Evolutionary conservation across 108 stramenopile species (phyloP), one percentile per base, ranked within the genome.

Genomic region (Stephanodiscus triporus): DNA sequence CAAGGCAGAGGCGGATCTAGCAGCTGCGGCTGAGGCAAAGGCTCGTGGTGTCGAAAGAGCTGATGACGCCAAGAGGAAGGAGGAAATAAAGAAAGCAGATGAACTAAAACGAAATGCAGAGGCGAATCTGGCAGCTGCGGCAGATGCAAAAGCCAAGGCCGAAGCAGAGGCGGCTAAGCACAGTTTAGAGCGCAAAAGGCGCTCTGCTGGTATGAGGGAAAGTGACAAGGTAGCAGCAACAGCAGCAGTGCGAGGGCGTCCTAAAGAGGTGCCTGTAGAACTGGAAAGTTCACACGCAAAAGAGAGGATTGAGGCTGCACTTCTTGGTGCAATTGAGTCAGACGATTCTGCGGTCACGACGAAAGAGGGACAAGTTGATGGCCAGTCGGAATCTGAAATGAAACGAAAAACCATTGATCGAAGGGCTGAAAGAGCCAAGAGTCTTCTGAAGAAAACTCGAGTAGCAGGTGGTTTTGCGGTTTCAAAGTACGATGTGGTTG

Each of bases 31-130:
- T 11, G 58, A 59, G 58, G 58, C 58, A 19, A 59, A 32, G 32
- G 58, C 58, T 19, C 27, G 32, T 32, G 29, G 16, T 17, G 24
- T 26, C 53, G 26, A 54, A 24, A 24, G 60, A 36, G 60, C 36
- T 4, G 36, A 40, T 0, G 60, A 61, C n/a, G 60, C 32, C 4
- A 61, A 61, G 20, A 29, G 58, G 16, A 32, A 11, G n/a, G 58
- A 34, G 58, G 58, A 59, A 34, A 59, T 59, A 11, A 59, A 59
- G 58, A 29, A 34, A 17, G 58, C 58, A 34, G 58, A 59, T 6
- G 58, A 59, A 4, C 17, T 59, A 16, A 59, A 59, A 36, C 58
- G 58, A 34, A 59, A 59, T 27, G 58, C 58, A 16, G 58, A 59
- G 30, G 58, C 58, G 27, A 32, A 59, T 37, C 58, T 59, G 10